Evolutionary conservation across 2,329 filamentous ascomycete genomes (phyloP), one percentile per base, ranked within the genome.

Genomic region (Trematosphaeria pertusa): DNA sequence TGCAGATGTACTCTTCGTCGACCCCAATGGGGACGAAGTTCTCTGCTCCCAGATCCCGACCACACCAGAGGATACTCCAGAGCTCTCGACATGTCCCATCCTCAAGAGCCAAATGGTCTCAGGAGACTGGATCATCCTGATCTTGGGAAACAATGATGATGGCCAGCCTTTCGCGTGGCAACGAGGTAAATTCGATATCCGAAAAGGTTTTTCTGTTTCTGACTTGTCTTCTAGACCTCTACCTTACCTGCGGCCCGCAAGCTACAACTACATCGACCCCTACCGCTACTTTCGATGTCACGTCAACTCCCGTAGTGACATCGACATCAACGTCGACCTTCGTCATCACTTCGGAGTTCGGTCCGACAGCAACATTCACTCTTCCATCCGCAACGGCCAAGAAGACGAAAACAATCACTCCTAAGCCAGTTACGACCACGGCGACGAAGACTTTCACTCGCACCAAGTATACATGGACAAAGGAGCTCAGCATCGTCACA

Each of bases 151-250:
- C 52, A 78, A 78, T 47, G 75, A 67, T 28, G 62, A 71, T 32
- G 74, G 70, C 14, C 65, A 71, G 17, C 74, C 76, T 1, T 76
- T 78, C 38, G 75, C 72, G 14, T 77, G 72, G 65, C 62, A 78
- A 54, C 67, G 76, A 60, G 73, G 75, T 62, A 70, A 63, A 56
- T 67, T 32, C 19, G n/a, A n/a, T n/a, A n/a, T n/a, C n/a, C n/a
- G n/a, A n/a, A n/a, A n/a, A n/a, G n/a, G n/a, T 52, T 42, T 20
- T 58, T 67, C 8, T 11, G 11, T 32, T 3, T 12, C 8, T 36
- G 24, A 48, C 19, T 34, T 19, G 5, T 2, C 14, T 1, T 15
- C 10, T 42, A 70, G 69, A 71, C 49, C 48, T 71, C 6, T 61
- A 59, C 28, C 56, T 71, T 22, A 66, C 65, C 28, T 58, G 62